phyloP scores from a whole-genome alignment of 2,329 filamentous ascomycete species.

The Clarireedia sp. region DNA sequence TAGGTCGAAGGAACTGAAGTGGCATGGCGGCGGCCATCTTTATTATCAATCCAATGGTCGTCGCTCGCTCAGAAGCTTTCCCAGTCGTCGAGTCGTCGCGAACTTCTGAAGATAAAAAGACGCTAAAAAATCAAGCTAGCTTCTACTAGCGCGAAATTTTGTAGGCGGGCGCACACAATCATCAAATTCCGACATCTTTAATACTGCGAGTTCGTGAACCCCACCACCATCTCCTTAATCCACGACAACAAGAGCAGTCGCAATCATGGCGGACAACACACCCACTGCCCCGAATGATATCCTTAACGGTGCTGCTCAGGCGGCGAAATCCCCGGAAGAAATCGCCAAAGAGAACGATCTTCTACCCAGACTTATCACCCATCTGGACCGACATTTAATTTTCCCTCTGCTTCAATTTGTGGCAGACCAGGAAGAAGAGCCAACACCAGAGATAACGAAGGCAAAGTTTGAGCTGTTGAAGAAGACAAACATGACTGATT shows the following conservation, averaged over 20 bases:
- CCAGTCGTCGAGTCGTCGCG: conserved; percentile 2
- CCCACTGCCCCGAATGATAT: conserved; percentile 16
- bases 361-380: conserved; percentile 78
- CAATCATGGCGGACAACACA: conserved; percentile 42
- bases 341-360: conserved; percentile 45
- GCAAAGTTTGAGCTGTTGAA: conserved; percentile 92
- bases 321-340: conserved; percentile 40
- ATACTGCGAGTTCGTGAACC: conserved; percentile 7
- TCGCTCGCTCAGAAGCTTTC: not conserved
- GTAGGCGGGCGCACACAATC: conserved; percentile 20
- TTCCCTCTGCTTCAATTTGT: conserved; percentile 94
- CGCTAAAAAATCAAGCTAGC: conserved; percentile 10
- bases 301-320: conserved; percentile 21
- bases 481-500: conserved; percentile 98
- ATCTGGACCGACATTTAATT: conserved; percentile 92
- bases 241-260: conserved; percentile 19
- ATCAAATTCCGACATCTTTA: conserved; percentile 13
- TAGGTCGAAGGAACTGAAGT: conserved; percentile 28
- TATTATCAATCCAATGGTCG: not conserved
- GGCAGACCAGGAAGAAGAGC: conserved; percentile 72
- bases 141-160: conserved; percentile 12
- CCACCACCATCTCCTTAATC: conserved; percentile 7
- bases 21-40: conserved; percentile 13
- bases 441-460: conserved; percentile 64
- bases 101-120: conserved; percentile 6